Evolutionary conservation across 225 moss, liverwort and hornwort species (phyloP).

Genomic region (Climacium dendroides): DNA sequence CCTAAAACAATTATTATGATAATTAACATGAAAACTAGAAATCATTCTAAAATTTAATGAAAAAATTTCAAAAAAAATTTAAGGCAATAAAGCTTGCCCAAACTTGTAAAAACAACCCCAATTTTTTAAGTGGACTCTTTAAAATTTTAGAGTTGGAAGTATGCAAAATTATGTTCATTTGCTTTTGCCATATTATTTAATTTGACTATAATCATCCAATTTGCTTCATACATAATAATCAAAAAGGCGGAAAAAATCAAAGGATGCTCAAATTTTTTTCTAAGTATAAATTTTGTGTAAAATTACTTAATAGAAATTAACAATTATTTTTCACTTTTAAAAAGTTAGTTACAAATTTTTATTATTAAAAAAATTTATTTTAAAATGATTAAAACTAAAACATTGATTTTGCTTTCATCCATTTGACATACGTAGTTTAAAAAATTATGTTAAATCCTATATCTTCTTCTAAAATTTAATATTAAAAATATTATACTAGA

Average conservation of each 20-base stretch:
- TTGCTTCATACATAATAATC: neutral
- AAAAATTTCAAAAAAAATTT: neutral
- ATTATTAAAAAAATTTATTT: neutral
- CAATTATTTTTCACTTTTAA: accelerated
- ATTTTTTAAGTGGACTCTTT: accelerated
- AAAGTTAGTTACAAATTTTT: neutral
- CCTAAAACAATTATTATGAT: accelerated
- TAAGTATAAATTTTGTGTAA: too few species aligned
- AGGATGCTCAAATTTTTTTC: neutral
- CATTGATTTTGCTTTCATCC: neutral
- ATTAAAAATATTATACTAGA: neutral
- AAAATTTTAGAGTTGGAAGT: neutral
- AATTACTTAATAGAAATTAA: neutral
- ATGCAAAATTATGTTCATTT: neutral
- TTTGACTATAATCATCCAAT: neutral
- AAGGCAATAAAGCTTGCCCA: neutral
- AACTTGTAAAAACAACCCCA: neutral
- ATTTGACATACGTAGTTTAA: neutral
- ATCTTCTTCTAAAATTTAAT: neutral
- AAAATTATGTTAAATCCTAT: neutral
- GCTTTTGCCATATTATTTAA: neutral
- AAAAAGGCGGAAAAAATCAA: neutral
- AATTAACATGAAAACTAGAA: neutral
- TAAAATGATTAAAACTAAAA: too few species aligned
- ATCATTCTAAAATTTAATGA: neutral